These are phyloP conservation scores for Albugo candida DNA, from an alignment of 352 stramenopile genomes.

Conservation along the genomic window DNA sequence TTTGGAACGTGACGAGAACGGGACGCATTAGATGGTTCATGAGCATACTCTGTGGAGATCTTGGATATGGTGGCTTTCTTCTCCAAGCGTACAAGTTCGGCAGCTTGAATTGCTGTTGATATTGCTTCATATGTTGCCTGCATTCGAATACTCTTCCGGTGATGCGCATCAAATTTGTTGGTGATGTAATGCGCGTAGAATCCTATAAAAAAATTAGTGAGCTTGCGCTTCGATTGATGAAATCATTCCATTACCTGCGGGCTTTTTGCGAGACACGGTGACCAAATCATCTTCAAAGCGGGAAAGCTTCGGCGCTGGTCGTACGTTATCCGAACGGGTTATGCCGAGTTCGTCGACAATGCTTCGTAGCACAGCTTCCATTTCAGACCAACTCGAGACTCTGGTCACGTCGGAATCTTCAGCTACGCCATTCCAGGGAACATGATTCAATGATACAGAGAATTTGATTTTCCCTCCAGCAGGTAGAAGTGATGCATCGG, in stretches of 20 bases:
- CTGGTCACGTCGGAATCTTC: slow-evolving; percentile 6
- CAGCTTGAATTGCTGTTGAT: slow-evolving; percentile 45
- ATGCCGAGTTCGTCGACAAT: slow-evolving; percentile 25
- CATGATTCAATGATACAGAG: slow-evolving; percentile 21
- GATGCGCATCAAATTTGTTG: slow-evolving; percentile 55
- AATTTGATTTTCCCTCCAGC: slow-evolving; percentile 9
- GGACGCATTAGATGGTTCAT: slow-evolving; percentile 26
- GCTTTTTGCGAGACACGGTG: slow-evolving; percentile 43
- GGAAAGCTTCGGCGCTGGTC: slow-evolving; percentile 29
- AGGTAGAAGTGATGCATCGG: slow-evolving; percentile 14
- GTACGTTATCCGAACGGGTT: slow-evolving; percentile 20
- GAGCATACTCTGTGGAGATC: slow-evolving; percentile 46
- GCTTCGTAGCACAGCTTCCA: slow-evolving; percentile 17
- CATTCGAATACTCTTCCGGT: slow-evolving; percentile 35
- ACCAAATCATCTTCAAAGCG: slow-evolving; percentile 55
- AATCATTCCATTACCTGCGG: slow-evolving; percentile 19
- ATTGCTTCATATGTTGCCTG: slow-evolving; percentile 49
- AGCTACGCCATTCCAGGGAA: slow-evolving; percentile 25
- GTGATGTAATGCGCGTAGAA: slow-evolving; percentile 71
- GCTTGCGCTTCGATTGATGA: background rate
- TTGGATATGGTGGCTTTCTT: slow-evolving; percentile 30
- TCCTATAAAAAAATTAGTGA: slow-evolving; percentile 11
- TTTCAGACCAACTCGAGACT: slow-evolving; percentile 16
- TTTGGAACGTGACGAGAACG: slow-evolving; percentile 46
- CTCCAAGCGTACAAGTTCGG: slow-evolving; percentile 48